Evolutionary conservation across 2,329 filamentous ascomycete species (phyloP).

Genomic region (Proliferodiscus dingleyae): DNA sequence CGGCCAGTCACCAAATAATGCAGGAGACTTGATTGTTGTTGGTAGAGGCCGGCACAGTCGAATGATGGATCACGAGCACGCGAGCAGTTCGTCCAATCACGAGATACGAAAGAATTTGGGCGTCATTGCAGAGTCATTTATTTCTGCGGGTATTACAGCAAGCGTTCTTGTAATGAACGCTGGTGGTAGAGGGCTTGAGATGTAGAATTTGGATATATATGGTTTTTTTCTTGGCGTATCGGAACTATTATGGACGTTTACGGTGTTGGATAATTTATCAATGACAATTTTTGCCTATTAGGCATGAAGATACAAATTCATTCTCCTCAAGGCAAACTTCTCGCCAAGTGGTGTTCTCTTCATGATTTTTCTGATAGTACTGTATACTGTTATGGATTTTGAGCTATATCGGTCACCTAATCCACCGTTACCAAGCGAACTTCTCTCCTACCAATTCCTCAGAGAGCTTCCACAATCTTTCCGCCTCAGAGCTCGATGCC

Average conservation of each 20-base stretch:
- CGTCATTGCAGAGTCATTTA: conserved; percentile 54
- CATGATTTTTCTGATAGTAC: too few relatives aligned
- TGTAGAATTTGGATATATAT: too few relatives aligned
- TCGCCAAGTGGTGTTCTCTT: too few relatives aligned
- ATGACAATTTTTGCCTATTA: too few relatives aligned
- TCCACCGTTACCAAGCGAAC: conserved; percentile 31
- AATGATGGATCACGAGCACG: conserved; percentile 18
- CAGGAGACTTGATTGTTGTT: conserved; percentile 66
- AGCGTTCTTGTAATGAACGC: conserved; percentile 70
- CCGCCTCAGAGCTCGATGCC: conserved; percentile 32
- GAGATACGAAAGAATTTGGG: conserved; percentile 53
- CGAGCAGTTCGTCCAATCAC: conserved; percentile 20
- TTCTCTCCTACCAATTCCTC: conserved; percentile 41
- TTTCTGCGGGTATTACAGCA: conserved; percentile 53
- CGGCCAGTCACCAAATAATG: conserved; percentile 56
- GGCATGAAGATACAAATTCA: too few relatives aligned
- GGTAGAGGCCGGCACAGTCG: conserved; percentile 40
- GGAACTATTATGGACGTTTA: too few relatives aligned
- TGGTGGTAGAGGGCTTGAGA: conserved; percentile 19
- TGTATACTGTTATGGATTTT: too few relatives aligned
- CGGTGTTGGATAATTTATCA: too few relatives aligned
- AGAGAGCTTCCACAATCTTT: conserved; percentile 42
- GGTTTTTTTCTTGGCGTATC: too few relatives aligned
- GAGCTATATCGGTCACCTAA: too few relatives aligned
- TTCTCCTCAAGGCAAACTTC: too few relatives aligned